Evolutionary conservation across 2,329 filamentous ascomycete species (phyloP).

Genomic region (Atkinsonella hypoxylon): DNA sequence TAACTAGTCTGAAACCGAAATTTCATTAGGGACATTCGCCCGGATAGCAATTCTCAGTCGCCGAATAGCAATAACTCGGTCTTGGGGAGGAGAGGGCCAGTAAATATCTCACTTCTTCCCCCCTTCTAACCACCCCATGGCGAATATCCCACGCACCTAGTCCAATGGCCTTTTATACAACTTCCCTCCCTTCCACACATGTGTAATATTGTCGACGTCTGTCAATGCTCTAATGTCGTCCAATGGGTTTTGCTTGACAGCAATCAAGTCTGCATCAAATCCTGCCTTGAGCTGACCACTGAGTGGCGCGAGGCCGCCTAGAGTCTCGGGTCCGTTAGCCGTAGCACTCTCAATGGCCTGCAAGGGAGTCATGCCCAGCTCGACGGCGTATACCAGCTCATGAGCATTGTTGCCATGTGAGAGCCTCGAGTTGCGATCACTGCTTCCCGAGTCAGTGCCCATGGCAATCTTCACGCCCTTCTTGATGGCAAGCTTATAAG

Average conservation of each 20-base stretch:
- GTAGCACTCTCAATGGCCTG: slow-evolving; percentile 40
- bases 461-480: slow-evolving; percentile 26
- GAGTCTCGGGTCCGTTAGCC: slow-evolving; percentile 27
- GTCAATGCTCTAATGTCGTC: slow-evolving; percentile 29
- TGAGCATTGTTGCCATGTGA: slow-evolving; percentile 22
- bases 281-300: slow-evolving; percentile 33
- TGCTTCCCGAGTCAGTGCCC: slow-evolving; percentile 28
- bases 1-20: too few relatives aligned
- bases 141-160: not conserved
- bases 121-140: not conserved
- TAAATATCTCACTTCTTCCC: too few relatives aligned
- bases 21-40: too few relatives aligned
- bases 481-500: slow-evolving; percentile 26
- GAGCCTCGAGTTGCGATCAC: slow-evolving; percentile 14
- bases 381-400: slow-evolving; percentile 34
- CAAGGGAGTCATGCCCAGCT: slow-evolving; percentile 35
- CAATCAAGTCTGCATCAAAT: slow-evolving; percentile 36
- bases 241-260: slow-evolving; percentile 28
- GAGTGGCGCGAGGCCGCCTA: slow-evolving; percentile 30
- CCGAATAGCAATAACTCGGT: too few relatives aligned
- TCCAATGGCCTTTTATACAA: slow-evolving; percentile 22
- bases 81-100: too few relatives aligned
- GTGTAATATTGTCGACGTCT: slow-evolving; percentile 24
- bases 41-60: too few relatives aligned
- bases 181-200: slow-evolving; percentile 31